phyloP scores from a whole-genome alignment of 768 basidiomycete species.

The Boletus tomentosulus region DNA sequence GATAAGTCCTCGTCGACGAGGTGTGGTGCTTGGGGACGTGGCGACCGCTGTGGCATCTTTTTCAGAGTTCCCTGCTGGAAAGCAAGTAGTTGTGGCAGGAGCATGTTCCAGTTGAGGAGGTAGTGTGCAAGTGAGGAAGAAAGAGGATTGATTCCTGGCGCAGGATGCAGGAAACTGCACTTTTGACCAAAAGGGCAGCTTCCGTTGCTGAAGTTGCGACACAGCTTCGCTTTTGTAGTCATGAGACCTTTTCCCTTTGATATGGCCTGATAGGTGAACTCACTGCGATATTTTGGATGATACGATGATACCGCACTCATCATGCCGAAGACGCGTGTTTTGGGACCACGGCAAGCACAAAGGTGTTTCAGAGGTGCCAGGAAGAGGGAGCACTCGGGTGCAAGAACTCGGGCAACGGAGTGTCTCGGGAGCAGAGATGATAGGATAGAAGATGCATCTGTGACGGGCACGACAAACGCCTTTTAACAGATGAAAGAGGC shows the following conservation, averaged over 20 bases:
- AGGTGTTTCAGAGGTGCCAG: not conserved
- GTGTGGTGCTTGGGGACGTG: conserved; percentile 4
- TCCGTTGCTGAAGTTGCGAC: conserved; percentile 35
- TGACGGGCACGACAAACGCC: conserved; percentile 17
- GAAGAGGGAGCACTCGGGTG: not conserved
- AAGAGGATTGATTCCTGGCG: conserved; percentile 6
- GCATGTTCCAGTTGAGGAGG: conserved; percentile 14
- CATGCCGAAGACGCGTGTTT: conserved; percentile 6
- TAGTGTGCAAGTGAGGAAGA: conserved; percentile 15
- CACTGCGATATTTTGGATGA: conserved; percentile 31
- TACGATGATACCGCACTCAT: conserved; percentile 8
- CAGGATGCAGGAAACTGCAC: conserved; percentile 38
- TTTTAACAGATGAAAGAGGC: conserved; percentile 30
- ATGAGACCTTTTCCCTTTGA: conserved; percentile 2
- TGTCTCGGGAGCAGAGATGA: conserved; percentile 4
- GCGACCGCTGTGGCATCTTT: not conserved
- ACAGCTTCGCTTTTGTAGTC: conserved; percentile 31
- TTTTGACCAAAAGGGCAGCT: conserved; percentile 35
- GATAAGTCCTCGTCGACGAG: conserved; percentile 21
- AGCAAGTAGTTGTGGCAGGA: conserved; percentile 13
- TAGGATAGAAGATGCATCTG: conserved; percentile 17
- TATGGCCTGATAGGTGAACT: conserved; percentile 10
- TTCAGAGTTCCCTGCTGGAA: conserved; percentile 4
- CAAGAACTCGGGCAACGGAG: not conserved
- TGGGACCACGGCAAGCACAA: not conserved